Evolutionary conservation across 805 yeast genomes (phyloP), one percentile per base, ranked within the genome.

Genomic region (Pichia occidentalis): DNA sequence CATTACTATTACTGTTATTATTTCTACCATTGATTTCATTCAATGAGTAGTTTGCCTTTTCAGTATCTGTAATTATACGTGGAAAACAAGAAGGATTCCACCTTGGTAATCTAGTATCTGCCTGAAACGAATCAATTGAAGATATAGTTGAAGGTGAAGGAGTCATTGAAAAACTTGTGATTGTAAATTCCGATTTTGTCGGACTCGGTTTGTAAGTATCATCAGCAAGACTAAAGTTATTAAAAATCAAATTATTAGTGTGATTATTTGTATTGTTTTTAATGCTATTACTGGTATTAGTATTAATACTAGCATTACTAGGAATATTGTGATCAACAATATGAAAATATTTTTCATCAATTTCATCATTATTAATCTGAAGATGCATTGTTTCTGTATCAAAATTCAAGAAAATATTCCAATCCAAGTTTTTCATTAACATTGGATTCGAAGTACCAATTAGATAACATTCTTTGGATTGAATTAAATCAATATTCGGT

Each of bases 371-470:
- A 9, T 37, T 28, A 44, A n/a, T 32, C 16, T 34, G 34, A 10
- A 40, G 32, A 22, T 52, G 47, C 27, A 76, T 49, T 37, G 63
- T 68, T 32, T 70, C 71, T 0, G 65, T 35, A 49, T 80, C 87
- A 44, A 81, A 49, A 53, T 81, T 79, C 40, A 76, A 72, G 43
- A 74, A 67, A 23, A 76, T 54, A 53, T 81, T 84, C 81, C 83
- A 80, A 17, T 42, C 42, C 6, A 53, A 64, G 40, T 70, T 70
- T 23, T 71, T 66, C 49, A 75, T 75, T 51, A 81, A 73, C 28
- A 78, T 70, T 12, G 80, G 72, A 51, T 81, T 81, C 28, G 80
- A 74, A 3, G 86, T 79, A 4, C 90, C 90, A 2, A 82, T 70
- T 33, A 81, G 59, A 47, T 63, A 74, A 21, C 60, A 60, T 22